A percentile compares a stretch with the other conserved stretches of the same genome.
These are phyloP conservation scores for Acanthamoeba healyi DNA, from an alignment of 208 protist genomes.

Conservation along the genomic window DNA sequence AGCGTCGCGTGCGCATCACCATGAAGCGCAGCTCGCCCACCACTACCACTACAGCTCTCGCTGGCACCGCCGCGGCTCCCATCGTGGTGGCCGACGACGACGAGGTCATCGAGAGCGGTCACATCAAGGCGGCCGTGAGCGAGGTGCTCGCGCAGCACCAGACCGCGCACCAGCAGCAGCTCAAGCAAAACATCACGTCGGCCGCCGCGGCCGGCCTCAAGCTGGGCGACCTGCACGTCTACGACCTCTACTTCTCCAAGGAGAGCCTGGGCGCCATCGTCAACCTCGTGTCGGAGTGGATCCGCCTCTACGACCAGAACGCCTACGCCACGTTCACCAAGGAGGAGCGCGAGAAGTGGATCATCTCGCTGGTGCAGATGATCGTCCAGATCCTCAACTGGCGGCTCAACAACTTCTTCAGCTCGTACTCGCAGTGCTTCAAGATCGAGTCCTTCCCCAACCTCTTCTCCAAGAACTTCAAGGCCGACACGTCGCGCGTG, in stretches of 20 bases:
- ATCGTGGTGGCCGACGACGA: conserved; percentile 57
- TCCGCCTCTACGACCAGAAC: conserved; percentile 25
- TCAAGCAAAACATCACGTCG: not conserved
- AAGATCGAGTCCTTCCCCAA: conserved; percentile 64
- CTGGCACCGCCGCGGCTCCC: conserved; percentile 9
- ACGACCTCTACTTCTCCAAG: conserved; percentile 48
- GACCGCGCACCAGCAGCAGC: not conserved
- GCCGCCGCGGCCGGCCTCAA: not conserved
- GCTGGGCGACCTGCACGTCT: not conserved
- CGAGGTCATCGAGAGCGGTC: conserved; percentile 6
- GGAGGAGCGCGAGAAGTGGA: conserved; percentile 62
- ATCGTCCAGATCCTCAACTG: conserved; percentile 68
- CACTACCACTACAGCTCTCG: not conserved
- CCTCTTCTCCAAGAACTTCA: conserved; percentile 62
- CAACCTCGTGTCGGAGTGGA: conserved; percentile 52
- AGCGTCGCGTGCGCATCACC: conserved; percentile 37
- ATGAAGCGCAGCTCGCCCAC: not conserved
- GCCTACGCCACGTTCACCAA: conserved; percentile 29
- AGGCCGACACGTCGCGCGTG: conserved; percentile 60
- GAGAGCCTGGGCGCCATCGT: conserved; percentile 60
- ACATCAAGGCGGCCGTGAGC: conserved; percentile 25
- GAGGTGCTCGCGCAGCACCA: conserved; percentile 21
- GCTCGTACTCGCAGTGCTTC: conserved; percentile 62
- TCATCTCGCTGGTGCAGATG: conserved; percentile 66
- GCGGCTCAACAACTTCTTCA: conserved; percentile 69